Conservation (phyloP, 768 basidiomycete genomes). For the Boletus huronensis region DNA sequence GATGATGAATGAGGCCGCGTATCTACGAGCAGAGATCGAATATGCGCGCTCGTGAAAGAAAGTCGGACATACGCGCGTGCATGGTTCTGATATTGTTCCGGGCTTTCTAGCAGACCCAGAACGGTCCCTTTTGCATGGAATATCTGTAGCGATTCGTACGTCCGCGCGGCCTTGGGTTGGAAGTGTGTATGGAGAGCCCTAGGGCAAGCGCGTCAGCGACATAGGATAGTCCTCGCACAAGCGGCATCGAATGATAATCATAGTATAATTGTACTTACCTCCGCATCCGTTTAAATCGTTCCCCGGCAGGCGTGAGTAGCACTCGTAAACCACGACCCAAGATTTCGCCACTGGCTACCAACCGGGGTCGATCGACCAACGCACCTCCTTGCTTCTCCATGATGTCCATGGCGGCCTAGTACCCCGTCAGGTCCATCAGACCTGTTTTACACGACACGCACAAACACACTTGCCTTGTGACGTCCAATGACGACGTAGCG, state of each 20-base stretch:
- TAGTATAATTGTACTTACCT: constrained; percentile 31
- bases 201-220: neutral
- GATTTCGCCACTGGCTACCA: constrained; percentile 47
- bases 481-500: constrained; percentile 21
- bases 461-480: constrained; percentile 7
- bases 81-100: constrained; percentile 8
- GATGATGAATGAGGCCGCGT: constrained; percentile 14
- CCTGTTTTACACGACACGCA: neutral
- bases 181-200: constrained; percentile 55
- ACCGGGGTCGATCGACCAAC: constrained; percentile 45
- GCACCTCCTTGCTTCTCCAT: constrained; percentile 56
- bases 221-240: neutral
- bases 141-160: constrained; percentile 44
- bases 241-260: neutral
- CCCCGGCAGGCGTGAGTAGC: constrained; percentile 45
- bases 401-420: constrained; percentile 52
- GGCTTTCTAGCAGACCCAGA: constrained; percentile 10
- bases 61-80: constrained; percentile 34
- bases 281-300: constrained; percentile 52
- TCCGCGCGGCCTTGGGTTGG: constrained; percentile 43
- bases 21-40: constrained; percentile 7
- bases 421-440: neutral
- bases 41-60: constrained; percentile 30
- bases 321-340: constrained; percentile 52
- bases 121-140: constrained; percentile 22